phyloP scores from a whole-genome alignment of 179 eudicot species.

The Corrigiola litoralis region DNA sequence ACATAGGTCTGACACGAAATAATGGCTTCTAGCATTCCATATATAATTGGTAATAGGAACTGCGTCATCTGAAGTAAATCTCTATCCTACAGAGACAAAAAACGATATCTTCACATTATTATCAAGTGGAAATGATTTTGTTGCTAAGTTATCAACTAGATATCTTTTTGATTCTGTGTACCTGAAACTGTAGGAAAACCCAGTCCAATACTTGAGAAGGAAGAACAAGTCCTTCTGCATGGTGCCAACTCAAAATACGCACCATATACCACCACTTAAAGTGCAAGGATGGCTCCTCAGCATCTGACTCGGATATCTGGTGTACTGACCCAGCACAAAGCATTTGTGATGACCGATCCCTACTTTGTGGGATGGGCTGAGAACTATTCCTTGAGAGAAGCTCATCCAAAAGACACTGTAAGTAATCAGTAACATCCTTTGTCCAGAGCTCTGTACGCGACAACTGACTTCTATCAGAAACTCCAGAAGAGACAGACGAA shows the following conservation, averaged over 20 bases:
- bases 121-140: background rate
- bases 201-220: slow-evolving; percentile 87
- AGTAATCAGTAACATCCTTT: slow-evolving; percentile 81
- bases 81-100: slow-evolving; percentile 60
- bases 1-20: slow-evolving; percentile 81
- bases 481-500: slow-evolving; percentile 65
- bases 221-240: slow-evolving; percentile 70
- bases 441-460: slow-evolving; percentile 96
- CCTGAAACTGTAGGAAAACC: slow-evolving; percentile 94
- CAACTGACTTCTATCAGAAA: slow-evolving; percentile 57
- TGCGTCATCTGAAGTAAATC: slow-evolving; percentile 67
- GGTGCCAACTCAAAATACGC: slow-evolving; percentile 89
- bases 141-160: background rate
- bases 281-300: slow-evolving; percentile 81
- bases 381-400: slow-evolving; percentile 44
- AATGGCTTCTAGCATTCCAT: slow-evolving; percentile 59
- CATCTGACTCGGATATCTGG: slow-evolving; percentile 42
- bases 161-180: no score
- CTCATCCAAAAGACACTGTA: slow-evolving; percentile 82
- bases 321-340: slow-evolving; percentile 51
- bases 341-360: slow-evolving; percentile 61
- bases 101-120: background rate
- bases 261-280: slow-evolving; percentile 98
- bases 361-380: slow-evolving; percentile 38
- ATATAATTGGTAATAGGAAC: slow-evolving; percentile 78